Base-by-base conservation (phyloP, 2,329 filamentous ascomycete genomes). In the Claviceps citrina region DNA sequence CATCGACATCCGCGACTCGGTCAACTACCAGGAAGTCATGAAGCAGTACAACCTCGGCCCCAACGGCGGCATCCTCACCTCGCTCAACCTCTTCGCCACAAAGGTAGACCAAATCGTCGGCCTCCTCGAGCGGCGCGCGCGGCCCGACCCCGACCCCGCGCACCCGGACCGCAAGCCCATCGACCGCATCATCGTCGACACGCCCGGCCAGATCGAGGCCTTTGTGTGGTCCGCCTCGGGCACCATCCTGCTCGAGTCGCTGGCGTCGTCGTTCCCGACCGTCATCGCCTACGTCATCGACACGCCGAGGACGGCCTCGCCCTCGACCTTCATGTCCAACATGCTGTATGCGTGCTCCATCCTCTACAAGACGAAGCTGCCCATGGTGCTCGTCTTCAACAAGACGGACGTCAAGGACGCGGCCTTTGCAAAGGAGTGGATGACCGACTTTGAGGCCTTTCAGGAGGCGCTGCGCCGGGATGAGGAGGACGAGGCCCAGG, bases 11-110 rank as follows among this genome's bases (percentile, higher is more conserved):
- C 85, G 93, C 54, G 91, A 98, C 63, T 91, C 84, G 20, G 89
- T 98, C 59, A 95, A 98, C 71, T 98, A 98, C 69, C 91, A 94
- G 60, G 89, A 98, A 63, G 91, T 98, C 47, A 98, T 98, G 93
- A 93, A 89, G 64, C 87, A 96, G 64, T 96, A 95, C 62, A 95
- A 95, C 56, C 74, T 98, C 0, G 91, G 91, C 0, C 91, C 91
- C 7, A 98, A 98, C 65, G 91, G 91, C 39, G 93, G 87, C 35
- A 98, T 98, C 54, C 66, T 98, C 49, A 98, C 93, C 2, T 91
- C 84, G 9, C 67, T 98, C 36, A 98, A 98, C 59, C 74, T 98
- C 20, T 98, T 98, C 59, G 85, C 87, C 31, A 98, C 93, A 42
- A 98, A 98, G 61, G 85, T 98, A 46, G 93, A 98, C 54, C 91